Base-by-base conservation (phyloP, 2,329 filamentous ascomycete genomes). In the Coniochaeta ligniaria region DNA sequence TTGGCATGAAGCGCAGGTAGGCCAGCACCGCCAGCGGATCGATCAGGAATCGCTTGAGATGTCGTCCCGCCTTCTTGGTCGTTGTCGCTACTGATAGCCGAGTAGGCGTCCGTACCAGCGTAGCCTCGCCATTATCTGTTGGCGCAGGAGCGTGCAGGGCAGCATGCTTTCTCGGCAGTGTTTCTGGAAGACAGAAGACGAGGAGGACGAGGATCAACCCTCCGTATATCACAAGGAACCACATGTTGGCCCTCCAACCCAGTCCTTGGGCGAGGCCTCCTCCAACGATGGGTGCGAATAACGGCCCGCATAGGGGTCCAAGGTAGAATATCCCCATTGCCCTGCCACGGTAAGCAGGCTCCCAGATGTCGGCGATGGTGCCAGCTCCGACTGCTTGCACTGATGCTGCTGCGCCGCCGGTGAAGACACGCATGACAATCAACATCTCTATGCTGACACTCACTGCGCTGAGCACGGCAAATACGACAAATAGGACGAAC, bases 291-390 rank as follows among this genome's bases (percentile, higher is more conserved):
- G 91, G 91, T 0, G 88, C 86, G 6, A 94, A 72, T 16, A 95
- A 74, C 0, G 91, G 91, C 0, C 90, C 91, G 57, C 86, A 82
- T 9, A 95, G 74, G 0, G 91, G 91, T 0, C 91, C 91, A 0
- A 95, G 80, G 67, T 93, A 95, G 73, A 94, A 95, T 45, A 90
- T 75, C 43, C 89, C 85, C 90, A 95, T 95, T n/a, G 91, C 91
- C 17, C 77, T 78, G 2, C 91, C 91, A 57, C 91, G 79, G 71
- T 94, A 87, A 57, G 77, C 80, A 0, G 85, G 74, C 64, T 91
- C 88, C 88, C 90, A 96, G 14, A 94, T 80, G 70, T 95, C 91
- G 52, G 91, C 87, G 61, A 95, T 90, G 2, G 91, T 93, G 6
- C 91, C 91, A 1, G 90, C 90, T 5, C 91, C 91, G 8, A 95